A percentile compares a stretch with the other conserved stretches of the same genome.
Conservation (phyloP, 495 filamentous ascomycete genomes). For the Acidomyces sp. region DNA sequence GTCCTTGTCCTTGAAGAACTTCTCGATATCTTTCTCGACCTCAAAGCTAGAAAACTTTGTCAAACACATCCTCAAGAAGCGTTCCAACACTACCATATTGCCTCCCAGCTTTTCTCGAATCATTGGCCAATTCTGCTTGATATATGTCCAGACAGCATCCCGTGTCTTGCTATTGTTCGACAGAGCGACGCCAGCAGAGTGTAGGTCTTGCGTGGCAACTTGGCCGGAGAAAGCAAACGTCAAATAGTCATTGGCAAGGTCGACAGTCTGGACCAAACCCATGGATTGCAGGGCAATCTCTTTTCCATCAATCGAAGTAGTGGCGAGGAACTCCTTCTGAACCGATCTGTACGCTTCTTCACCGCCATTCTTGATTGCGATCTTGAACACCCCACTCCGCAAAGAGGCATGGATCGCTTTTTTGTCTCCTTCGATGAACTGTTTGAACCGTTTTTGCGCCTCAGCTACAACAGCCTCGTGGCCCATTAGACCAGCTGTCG, state of each 20-base stretch:
- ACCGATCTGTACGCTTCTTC: slow-evolving; percentile 55
- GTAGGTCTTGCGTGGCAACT: slow-evolving; percentile 70
- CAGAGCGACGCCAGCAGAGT: slow-evolving; percentile 60
- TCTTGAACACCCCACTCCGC: slow-evolving; percentile 64
- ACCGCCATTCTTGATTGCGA: slow-evolving; percentile 57
- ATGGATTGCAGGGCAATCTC: slow-evolving; percentile 69
- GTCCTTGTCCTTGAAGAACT: slow-evolving; percentile 74
- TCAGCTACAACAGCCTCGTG: slow-evolving; percentile 58
- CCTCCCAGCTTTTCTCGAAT: slow-evolving; percentile 54
- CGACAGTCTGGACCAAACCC: slow-evolving; percentile 55
- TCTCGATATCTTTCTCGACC: slow-evolving; percentile 60
- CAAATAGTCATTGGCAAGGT: slow-evolving; percentile 56
- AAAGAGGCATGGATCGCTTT: slow-evolving; percentile 66
- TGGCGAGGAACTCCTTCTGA: slow-evolving; percentile 67
- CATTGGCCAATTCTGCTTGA: slow-evolving; percentile 63
- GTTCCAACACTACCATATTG: slow-evolving; percentile 77
- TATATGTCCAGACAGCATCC: slow-evolving; percentile 64
- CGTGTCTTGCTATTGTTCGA: slow-evolving; percentile 58
- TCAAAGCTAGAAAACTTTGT: slow-evolving; percentile 59
- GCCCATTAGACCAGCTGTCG: slow-evolving; percentile 56
- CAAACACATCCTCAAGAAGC: slow-evolving; percentile 66
- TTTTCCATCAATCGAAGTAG: slow-evolving; percentile 75
- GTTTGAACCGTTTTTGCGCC: slow-evolving; percentile 59
- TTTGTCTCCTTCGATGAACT: slow-evolving; percentile 54
- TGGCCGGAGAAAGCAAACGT: slow-evolving; percentile 68